phyloP scores from a whole-genome alignment of 225 moss, liverwort and hornwort species.

The Physcomitrellopsis africana region DNA sequence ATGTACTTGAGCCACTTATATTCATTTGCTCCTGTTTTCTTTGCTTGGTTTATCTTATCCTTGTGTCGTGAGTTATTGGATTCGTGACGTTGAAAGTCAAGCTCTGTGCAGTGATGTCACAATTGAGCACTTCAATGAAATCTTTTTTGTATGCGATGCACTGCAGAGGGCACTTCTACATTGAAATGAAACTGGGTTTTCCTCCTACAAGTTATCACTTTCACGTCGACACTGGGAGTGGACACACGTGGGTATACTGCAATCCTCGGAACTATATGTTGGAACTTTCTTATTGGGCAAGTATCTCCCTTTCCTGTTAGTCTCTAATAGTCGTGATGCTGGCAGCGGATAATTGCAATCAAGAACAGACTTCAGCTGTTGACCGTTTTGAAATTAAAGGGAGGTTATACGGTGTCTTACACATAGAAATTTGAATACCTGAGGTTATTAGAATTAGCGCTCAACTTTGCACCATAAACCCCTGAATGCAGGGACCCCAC shows the following conservation, averaged over 20 bases:
- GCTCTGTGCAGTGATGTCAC: not conserved
- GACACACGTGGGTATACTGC: constrained; percentile 24
- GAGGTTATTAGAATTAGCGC: not conserved
- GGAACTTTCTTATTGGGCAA: not conserved
- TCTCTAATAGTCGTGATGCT: not conserved
- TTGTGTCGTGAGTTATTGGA: not conserved
- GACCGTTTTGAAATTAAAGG: not conserved
- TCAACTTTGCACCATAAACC: constrained; percentile 2
- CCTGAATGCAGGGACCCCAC: constrained; percentile 45
- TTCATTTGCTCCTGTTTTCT: constrained; percentile 22
- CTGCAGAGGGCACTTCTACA: not conserved
- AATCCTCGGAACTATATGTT: not conserved
- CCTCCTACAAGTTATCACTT: constrained; percentile 22
- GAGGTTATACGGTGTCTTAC: not conserved
- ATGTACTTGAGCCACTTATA: constrained; percentile 32
- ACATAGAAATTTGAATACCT: not conserved
- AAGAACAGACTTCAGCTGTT: not conserved
- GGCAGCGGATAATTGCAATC: not conserved
- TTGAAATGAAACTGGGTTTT: constrained; percentile 27
- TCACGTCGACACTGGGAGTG: constrained; percentile 25
- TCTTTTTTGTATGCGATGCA: constrained; percentile 2
- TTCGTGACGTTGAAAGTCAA: constrained; percentile 1
- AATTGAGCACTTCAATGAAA: not conserved
- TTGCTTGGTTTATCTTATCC: not conserved
- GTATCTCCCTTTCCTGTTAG: not conserved